Percentiles rank a stretch among this genome's conserved stretches.
These are phyloP conservation scores for Pterulicium gracile DNA, from an alignment of 1,284 basidiomycete species.

Conservation along the genomic window DNA sequence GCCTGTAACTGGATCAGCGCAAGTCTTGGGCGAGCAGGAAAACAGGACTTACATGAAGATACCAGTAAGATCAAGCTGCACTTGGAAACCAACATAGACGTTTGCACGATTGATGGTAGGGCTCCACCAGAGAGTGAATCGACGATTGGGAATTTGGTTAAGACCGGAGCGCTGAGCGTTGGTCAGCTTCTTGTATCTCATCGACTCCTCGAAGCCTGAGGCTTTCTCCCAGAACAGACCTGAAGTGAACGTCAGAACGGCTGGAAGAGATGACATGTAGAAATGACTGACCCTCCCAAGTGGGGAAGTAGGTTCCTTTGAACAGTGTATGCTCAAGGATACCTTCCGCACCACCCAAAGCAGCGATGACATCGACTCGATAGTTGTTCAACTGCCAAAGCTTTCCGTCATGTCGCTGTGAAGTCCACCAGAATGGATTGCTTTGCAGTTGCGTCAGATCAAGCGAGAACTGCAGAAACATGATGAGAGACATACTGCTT, in stretches of 20 bases:
- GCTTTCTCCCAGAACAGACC: constrained; percentile 96
- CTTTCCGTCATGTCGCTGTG: constrained; percentile 95
- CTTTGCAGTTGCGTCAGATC: constrained; percentile 23
- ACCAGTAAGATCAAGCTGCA: constrained; percentile 94
- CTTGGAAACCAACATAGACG: constrained; percentile 99
- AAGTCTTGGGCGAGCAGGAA: neutral
- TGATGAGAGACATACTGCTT: constrained; percentile 53
- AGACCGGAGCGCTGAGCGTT: constrained; percentile 95
- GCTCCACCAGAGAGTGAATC: constrained; percentile 99
- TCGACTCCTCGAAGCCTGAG: constrained; percentile 92
- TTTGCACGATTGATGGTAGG: constrained; percentile 97
- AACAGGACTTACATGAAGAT: constrained; percentile 61
- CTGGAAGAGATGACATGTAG: neutral
- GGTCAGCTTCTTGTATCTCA: constrained; percentile 95
- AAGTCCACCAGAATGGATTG: constrained; percentile 99
- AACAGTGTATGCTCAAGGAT: constrained; percentile 97
- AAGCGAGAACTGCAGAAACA: neutral
- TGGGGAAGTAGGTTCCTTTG: constrained; percentile 94
- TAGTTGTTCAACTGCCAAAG: constrained; percentile 98
- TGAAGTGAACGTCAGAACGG: constrained; percentile 10
- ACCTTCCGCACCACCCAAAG: constrained; percentile 94
- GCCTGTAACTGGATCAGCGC: constrained; percentile 38
- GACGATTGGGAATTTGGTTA: constrained; percentile 98
- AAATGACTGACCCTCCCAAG: constrained; percentile 60
- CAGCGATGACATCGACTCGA: constrained; percentile 98